These are phyloP conservation scores for Penicillium desertorum DNA, from an alignment of 495 filamentous ascomycete genomes.

Conservation along the genomic window DNA sequence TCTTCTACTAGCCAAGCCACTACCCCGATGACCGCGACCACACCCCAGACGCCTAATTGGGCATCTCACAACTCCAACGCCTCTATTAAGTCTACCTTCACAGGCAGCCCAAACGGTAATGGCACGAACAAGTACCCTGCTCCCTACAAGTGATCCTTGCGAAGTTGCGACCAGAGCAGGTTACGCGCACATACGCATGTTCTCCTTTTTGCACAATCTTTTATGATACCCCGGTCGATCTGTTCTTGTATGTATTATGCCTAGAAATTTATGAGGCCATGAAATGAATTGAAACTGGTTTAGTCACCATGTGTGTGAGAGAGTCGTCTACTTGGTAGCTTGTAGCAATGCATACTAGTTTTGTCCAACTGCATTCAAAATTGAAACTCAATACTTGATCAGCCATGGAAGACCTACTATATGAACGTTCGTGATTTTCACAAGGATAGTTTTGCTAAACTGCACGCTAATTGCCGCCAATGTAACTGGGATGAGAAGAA, in stretches of 20 bases:
- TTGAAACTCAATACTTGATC: too few species aligned
- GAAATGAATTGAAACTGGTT: not conserved
- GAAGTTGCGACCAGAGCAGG: not conserved
- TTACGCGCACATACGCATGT: not conserved
- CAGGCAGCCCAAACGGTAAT: not conserved
- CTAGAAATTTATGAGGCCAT: not conserved
- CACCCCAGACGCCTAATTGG: not conserved
- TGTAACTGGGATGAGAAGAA: not conserved
- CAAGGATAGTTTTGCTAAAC: not conserved
- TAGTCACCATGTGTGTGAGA: not conserved
- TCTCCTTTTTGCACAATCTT: not conserved
- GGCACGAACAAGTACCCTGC: not conserved
- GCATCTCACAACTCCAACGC: not conserved
- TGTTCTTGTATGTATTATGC: not conserved
- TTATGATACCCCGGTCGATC: not conserved
- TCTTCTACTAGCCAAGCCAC: not conserved
- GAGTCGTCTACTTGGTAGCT: not conserved
- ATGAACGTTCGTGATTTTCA: not conserved
- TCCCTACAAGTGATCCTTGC: not conserved
- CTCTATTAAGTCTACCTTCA: not conserved
- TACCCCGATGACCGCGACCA: not conserved
- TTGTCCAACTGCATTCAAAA: not conserved
- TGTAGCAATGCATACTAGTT: not conserved
- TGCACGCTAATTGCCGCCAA: not conserved
- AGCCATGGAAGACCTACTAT: not conserved